A percentile compares a stretch with the other conserved stretches of the same genome.
Evolutionary conservation across 2,329 filamentous ascomycete species (phyloP).

Genomic region (Colletotrichum simmondsii): DNA sequence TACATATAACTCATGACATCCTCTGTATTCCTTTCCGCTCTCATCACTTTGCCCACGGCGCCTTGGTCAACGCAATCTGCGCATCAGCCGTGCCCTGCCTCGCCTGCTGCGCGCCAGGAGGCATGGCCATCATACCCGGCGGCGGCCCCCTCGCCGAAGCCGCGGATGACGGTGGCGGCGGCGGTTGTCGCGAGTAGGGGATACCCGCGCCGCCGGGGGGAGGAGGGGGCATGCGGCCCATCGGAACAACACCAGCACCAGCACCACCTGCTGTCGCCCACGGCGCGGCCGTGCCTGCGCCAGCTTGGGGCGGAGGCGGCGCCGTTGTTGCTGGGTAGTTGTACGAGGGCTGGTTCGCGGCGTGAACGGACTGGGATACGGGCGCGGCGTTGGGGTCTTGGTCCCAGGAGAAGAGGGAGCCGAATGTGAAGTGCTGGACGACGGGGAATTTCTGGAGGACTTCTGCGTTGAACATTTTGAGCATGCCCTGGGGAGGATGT

Average conservation of each 20-base stretch:
- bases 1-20: neutral
- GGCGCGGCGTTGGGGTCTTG: constrained; percentile 68
- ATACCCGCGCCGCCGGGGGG: constrained; percentile 47
- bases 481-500: constrained; percentile 77
- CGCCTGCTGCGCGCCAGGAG: constrained; percentile 16
- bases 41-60: constrained; percentile 56
- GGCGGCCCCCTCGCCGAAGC: constrained; percentile 12
- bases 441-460: constrained; percentile 97
- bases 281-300: constrained; percentile 52
- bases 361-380: constrained; percentile 64
- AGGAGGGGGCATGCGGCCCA: constrained; percentile 49
- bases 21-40: neutral
- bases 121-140: constrained; percentile 34
- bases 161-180: constrained; percentile 15
- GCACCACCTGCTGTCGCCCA: constrained; percentile 47
- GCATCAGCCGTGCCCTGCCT: constrained; percentile 44
- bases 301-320: constrained; percentile 36
- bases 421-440: constrained; percentile 94
- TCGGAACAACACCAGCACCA: constrained; percentile 38
- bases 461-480: constrained; percentile 99
- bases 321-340: constrained; percentile 38
- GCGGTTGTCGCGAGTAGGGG: constrained; percentile 50
- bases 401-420: constrained; percentile 83
- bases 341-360: constrained; percentile 62
- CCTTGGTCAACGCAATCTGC: constrained; percentile 55